Conservation (phyloP, 441 rosid genomes). For the Raphanus hybrid region DNA sequence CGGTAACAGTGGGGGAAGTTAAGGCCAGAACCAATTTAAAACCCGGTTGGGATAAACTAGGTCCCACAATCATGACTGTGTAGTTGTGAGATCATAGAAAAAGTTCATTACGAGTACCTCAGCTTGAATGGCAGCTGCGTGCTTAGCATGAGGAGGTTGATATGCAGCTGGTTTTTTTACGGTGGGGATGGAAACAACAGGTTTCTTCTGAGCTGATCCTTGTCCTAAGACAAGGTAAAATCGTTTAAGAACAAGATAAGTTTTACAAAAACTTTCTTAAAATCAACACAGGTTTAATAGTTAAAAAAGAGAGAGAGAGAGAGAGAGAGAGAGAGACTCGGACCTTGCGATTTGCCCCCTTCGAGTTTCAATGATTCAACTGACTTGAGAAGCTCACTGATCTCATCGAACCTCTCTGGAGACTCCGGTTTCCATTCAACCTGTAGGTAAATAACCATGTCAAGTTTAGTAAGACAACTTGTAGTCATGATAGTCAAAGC, state of each 20-base stretch:
- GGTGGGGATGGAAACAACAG: conserved; percentile 49
- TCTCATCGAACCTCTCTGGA: conserved; percentile 70
- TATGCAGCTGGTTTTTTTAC: conserved; percentile 85
- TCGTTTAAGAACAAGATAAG: conserved; percentile 17
- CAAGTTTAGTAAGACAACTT: conserved; percentile 12
- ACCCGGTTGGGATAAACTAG: not conserved
- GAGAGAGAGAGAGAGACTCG: conserved; percentile 17
- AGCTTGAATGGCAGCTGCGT: conserved; percentile 78
- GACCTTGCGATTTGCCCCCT: conserved; percentile 73
- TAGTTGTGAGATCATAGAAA: conserved; percentile 2
- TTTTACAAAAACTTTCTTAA: not conserved
- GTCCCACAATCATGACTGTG: not conserved
- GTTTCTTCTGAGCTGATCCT: conserved; percentile 64
- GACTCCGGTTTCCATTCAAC: conserved; percentile 93
- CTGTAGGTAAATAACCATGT: conserved; percentile 43
- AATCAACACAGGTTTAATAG: not conserved
- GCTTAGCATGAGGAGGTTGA: conserved; percentile 93
- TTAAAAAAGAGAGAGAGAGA: too few relatives aligned
- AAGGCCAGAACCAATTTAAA: not conserved
- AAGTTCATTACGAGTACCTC: conserved; percentile 57
- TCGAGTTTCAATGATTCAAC: conserved; percentile 68
- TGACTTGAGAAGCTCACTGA: conserved; percentile 67
- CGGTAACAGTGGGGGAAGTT: not conserved
- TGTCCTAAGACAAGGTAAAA: conserved; percentile 49
- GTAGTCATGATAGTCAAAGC: not conserved